phyloP scores from a whole-genome alignment of 139 green algal species.

The Coelastrella sp. region DNA sequence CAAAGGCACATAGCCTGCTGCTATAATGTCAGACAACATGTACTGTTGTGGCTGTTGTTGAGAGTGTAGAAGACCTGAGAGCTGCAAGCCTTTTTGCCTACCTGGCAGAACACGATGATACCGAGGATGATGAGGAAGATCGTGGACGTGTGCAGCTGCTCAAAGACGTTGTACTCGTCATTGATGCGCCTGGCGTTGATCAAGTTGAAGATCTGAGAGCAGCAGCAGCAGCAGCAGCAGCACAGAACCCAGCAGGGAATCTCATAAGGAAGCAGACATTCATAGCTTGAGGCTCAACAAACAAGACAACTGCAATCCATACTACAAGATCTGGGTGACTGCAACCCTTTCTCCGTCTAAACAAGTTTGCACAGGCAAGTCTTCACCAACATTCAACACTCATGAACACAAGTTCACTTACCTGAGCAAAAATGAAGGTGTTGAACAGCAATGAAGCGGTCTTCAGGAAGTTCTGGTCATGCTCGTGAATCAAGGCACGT shows the following conservation, averaged over 20 bases:
- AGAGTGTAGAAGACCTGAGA: too few species aligned
- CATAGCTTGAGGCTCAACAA: too few species aligned
- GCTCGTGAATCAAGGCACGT: not conserved
- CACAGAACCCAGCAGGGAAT: too few species aligned
- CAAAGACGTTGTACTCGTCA: slow-evolving; percentile 91
- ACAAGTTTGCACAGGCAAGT: too few species aligned
- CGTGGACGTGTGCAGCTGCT: slow-evolving; percentile 48
- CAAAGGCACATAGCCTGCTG: too few species aligned
- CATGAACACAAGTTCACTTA: not conserved
- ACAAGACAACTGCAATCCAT: too few species aligned
- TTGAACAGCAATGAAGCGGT: slow-evolving; percentile 51
- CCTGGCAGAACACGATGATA: slow-evolving; percentile 38
- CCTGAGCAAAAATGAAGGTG: slow-evolving; percentile 88
- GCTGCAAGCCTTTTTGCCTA: too few species aligned
- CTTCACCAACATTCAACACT: not conserved
- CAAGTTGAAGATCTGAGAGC: slow-evolving; percentile 87
- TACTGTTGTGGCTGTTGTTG: too few species aligned
- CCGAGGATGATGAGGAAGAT: slow-evolving; percentile 42
- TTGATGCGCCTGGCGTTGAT: slow-evolving; percentile 89
- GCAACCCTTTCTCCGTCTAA: too few species aligned
- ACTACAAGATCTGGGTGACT: too few species aligned
- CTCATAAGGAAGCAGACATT: too few species aligned
- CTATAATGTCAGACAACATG: too few species aligned
- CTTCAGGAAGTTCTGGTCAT: slow-evolving; percentile 49
- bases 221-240: not conserved